Evolutionary conservation across 805 yeast genomes (phyloP).

Genomic region (Saccharomycopsis fibuligera): DNA sequence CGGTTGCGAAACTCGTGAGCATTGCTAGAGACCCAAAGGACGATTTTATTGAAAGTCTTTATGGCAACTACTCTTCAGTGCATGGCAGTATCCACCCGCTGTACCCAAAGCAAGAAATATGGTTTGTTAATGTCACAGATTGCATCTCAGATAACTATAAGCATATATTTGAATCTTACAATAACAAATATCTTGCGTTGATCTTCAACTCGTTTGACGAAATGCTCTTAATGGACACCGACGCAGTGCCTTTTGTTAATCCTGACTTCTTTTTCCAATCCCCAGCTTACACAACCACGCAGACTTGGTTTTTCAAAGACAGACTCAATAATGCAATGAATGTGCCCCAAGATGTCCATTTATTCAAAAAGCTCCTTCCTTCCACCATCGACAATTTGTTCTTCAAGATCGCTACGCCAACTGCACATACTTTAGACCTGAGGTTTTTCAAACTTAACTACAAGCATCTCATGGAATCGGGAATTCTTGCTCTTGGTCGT

Average conservation of each 20-base stretch:
- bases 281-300: slow-evolving; percentile 28
- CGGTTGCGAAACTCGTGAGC: slow-evolving; percentile 29
- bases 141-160: slow-evolving; percentile 22
- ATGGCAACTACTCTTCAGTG: background rate
- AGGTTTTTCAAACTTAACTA: slow-evolving; percentile 25
- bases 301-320: slow-evolving; percentile 42
- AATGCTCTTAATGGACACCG: slow-evolving; percentile 49
- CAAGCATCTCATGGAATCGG: slow-evolving; percentile 39
- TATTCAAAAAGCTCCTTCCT: slow-evolving; percentile 42
- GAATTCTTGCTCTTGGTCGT: slow-evolving; percentile 41
- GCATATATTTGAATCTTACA: slow-evolving; percentile 28
- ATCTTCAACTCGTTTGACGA: slow-evolving; percentile 49
- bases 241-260: slow-evolving; percentile 38
- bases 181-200: slow-evolving; percentile 41
- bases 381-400: slow-evolving; percentile 29
- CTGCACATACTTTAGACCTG: slow-evolving; percentile 22
- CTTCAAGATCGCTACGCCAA: slow-evolving; percentile 22
- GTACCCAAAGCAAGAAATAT: slow-evolving; percentile 32
- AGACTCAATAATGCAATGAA: slow-evolving; percentile 28
- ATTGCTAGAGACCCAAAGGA: slow-evolving; percentile 32
- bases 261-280: slow-evolving; percentile 31
- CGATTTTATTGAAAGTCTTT: slow-evolving; percentile 27
- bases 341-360: slow-evolving; percentile 20
- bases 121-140: slow-evolving; percentile 33
- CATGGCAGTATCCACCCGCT: slow-evolving; percentile 10